Percentiles rank a stretch among this genome's conserved stretches.
phyloP scores from a whole-genome alignment of 2,329 filamentous ascomycete species.

The Pseudogymnoascus sp. region DNA sequence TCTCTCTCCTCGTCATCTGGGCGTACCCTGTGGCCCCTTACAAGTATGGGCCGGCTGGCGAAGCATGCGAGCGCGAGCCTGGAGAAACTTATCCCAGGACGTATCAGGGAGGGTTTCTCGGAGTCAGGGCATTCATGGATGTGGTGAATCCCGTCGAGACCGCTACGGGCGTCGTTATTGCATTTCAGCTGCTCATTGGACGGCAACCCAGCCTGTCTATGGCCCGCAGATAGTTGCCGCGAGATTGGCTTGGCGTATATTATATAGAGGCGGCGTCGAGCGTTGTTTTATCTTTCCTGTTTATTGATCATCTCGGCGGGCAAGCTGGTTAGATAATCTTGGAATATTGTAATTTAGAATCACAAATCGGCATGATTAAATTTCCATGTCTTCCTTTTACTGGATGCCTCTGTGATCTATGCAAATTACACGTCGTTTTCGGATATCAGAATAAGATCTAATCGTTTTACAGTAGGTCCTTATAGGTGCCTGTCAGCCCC shows the following conservation, averaged over 20 bases:
- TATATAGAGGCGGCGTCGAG: not conserved
- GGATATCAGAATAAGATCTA: not conserved
- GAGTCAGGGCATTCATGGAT: not conserved
- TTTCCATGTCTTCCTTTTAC: not conserved
- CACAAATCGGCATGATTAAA: not conserved
- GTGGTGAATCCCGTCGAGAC: not conserved
- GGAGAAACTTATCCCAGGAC: not conserved
- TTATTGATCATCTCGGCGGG: not conserved
- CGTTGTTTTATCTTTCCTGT: not conserved
- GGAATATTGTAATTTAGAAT: not conserved
- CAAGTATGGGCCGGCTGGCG: not conserved
- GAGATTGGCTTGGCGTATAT: not conserved
- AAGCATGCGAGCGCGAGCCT: not conserved
- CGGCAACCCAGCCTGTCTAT: not conserved
- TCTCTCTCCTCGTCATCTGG: constrained; percentile 22
- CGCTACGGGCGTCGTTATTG: not conserved
- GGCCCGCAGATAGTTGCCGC: not conserved
- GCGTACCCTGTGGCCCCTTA: constrained; percentile 24
- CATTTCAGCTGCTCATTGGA: not conserved
- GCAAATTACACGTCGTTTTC: not conserved
- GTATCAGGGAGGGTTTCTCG: not conserved
- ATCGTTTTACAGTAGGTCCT: too few species aligned
- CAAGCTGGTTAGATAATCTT: not conserved
- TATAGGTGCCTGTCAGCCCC: too few species aligned
- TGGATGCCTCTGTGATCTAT: not conserved